phyloP scores from a whole-genome alignment of 106 monocot species.

The Dactylorhiza incarnata region DNA sequence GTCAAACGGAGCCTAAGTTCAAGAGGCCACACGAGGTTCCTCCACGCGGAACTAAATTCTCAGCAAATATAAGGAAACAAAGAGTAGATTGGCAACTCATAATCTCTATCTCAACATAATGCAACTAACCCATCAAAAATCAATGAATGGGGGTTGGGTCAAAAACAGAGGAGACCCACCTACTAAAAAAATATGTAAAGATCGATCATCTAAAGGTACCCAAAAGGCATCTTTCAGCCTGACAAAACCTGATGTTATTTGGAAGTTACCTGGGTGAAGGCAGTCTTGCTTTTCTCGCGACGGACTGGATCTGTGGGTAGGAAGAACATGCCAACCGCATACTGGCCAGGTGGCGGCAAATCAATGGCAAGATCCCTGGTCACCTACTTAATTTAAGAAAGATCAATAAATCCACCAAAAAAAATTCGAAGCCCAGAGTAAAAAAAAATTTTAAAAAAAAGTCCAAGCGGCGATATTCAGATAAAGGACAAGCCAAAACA shows the following conservation, averaged over 20 bases:
- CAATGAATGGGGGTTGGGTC: not conserved
- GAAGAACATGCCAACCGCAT: conserved; percentile 95
- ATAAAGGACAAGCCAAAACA: not conserved
- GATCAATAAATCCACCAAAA: not conserved
- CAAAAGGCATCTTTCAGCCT: not conserved
- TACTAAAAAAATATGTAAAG: not conserved
- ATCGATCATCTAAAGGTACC: not conserved
- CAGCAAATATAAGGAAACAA: not conserved
- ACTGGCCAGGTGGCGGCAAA: conserved; percentile 75
- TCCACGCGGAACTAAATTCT: too few relatives aligned
- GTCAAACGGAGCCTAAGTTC: too few relatives aligned
- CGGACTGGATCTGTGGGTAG: conserved; percentile 58
- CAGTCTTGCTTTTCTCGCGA: conserved; percentile 68
- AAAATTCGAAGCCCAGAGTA: not conserved
- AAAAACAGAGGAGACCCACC: not conserved
- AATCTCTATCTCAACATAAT: not conserved
- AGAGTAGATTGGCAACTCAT: not conserved
- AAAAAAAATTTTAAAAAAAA: not conserved
- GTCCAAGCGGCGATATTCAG: not conserved
- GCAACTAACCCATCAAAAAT: not conserved
- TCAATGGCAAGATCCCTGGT: conserved; percentile 63
- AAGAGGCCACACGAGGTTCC: too few relatives aligned
- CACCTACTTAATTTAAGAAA: conserved; percentile 28
- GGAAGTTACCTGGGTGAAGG: conserved; percentile 57
- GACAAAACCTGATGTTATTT: not conserved